Evolutionary conservation across 345 rosid genomes (phyloP).

Genomic region (Toxicodendron radicans): DNA sequence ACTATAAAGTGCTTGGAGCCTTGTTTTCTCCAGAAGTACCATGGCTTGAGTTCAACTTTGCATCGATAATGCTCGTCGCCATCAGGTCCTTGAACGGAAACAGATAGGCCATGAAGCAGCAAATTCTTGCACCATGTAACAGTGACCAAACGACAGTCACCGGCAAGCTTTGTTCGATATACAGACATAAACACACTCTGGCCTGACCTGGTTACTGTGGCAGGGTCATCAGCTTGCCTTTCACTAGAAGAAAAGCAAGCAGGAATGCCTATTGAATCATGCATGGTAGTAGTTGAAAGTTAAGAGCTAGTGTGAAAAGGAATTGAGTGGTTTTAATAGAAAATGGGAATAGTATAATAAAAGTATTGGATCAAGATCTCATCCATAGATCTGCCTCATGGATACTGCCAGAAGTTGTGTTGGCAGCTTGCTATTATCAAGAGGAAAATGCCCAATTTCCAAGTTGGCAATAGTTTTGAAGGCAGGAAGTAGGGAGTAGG

Average conservation of each 20-base stretch:
- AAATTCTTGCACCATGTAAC: slow-evolving; percentile 57
- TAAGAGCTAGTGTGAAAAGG: slow-evolving; percentile 2
- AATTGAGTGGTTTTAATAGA: slow-evolving; percentile 10
- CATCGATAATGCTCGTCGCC: slow-evolving; percentile 28
- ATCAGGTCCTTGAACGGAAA: slow-evolving; percentile 44
- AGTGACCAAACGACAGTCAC: slow-evolving; percentile 43
- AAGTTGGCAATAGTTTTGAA: slow-evolving; percentile 23
- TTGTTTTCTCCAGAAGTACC: slow-evolving; percentile 64
- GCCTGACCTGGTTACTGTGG: slow-evolving; percentile 39
- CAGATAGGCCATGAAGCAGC: slow-evolving; percentile 45
- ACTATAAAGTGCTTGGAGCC: slow-evolving; percentile 48
- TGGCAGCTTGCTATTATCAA: slow-evolving; percentile 22
- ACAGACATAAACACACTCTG: slow-evolving; percentile 48
- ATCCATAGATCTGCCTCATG: slow-evolving; percentile 11
- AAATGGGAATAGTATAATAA: slow-evolving; percentile 2
- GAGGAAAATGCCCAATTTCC: slow-evolving; percentile 10
- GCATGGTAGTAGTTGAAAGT: slow-evolving; percentile 26
- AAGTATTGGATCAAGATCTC: slow-evolving; percentile 19
- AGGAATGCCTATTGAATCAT: slow-evolving; percentile 45
- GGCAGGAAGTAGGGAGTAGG: not conserved
- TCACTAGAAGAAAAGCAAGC: slow-evolving; percentile 45
- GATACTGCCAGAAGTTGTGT: slow-evolving; percentile 25
- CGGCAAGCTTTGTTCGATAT: slow-evolving; percentile 44
- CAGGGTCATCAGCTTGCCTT: slow-evolving; percentile 33
- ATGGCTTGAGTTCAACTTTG: slow-evolving; percentile 56